A percentile compares a stretch with the other conserved stretches of the same genome.
phyloP scores from a whole-genome alignment of 2,329 filamentous ascomycete genomes.

The Diaporthe helianthi region DNA sequence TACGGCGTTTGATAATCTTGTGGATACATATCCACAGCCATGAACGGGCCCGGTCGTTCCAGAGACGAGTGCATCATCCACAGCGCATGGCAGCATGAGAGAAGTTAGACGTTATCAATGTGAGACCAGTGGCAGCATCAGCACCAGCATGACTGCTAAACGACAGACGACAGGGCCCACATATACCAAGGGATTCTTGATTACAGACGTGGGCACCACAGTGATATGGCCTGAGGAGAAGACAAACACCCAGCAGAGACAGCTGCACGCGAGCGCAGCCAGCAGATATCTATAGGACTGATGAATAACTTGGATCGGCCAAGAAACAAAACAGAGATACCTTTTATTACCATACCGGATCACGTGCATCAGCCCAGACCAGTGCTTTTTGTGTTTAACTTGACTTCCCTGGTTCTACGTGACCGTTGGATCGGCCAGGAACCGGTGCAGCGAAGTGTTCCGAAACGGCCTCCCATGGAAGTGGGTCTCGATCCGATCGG shows the following conservation, averaged over 20 bases:
- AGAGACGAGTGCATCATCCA: background rate
- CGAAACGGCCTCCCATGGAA: slow-evolving; percentile 19
- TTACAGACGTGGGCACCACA: slow-evolving; percentile 1
- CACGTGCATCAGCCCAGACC: background rate
- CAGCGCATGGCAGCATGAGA: background rate
- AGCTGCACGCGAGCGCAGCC: slow-evolving; percentile 7
- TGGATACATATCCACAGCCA: background rate
- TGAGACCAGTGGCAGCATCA: background rate
- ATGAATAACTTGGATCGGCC: background rate
- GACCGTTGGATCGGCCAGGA: background rate
- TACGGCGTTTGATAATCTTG: background rate
- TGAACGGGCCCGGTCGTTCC: background rate
- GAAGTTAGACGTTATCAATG: background rate
- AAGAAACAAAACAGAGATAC: slow-evolving; percentile 8
- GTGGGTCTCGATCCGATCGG: slow-evolving; percentile 23
- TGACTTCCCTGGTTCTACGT: background rate
- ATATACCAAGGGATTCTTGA: background rate
- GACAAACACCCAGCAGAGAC: background rate
- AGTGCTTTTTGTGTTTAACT: background rate
- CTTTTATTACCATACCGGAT: background rate
- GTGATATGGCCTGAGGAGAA: background rate
- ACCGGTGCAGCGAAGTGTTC: background rate
- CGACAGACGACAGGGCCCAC: background rate
- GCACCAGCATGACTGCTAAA: slow-evolving; percentile 12
- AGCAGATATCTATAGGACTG: background rate